Conservation (phyloP, 2,329 filamentous ascomycete species). For the Ophiocordyceps camponoti-leonardi region DNA sequence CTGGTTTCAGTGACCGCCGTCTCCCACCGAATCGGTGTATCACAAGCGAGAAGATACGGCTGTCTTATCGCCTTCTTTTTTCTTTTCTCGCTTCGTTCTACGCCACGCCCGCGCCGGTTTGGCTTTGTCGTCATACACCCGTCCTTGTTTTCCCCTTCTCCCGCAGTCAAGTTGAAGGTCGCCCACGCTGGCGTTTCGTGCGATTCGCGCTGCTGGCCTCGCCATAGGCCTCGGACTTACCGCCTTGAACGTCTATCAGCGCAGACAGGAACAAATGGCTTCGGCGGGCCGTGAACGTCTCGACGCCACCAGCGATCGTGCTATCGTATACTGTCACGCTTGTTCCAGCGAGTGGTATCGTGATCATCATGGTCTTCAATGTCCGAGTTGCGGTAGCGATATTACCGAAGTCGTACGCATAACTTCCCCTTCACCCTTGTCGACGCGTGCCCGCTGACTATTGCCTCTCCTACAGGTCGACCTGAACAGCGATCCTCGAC, state of each 20-base stretch:
- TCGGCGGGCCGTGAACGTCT: constrained; percentile 21
- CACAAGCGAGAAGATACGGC: neutral
- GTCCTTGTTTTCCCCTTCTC: neutral
- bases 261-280: constrained; percentile 25
- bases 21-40: neutral
- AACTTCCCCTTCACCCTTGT: neutral
- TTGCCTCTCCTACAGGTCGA: constrained; percentile 22
- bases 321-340: constrained; percentile 73
- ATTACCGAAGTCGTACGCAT: constrained; percentile 63
- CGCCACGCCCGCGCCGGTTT: neutral
- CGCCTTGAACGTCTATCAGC: constrained; percentile 36
- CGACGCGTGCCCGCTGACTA: neutral
- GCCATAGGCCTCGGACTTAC: constrained; percentile 40
- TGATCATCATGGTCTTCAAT: constrained; percentile 49
- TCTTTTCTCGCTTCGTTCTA: neutral
- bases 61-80: neutral
- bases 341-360: constrained; percentile 71
- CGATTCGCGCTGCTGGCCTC: constrained; percentile 34
- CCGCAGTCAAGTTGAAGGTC: neutral
- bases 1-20: neutral
- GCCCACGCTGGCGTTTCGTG: constrained; percentile 36
- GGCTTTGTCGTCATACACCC: neutral
- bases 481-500: constrained; percentile 45
- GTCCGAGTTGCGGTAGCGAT: constrained; percentile 62
- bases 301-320: constrained; percentile 33